Evolutionary conservation across 2,329 filamentous ascomycete species (phyloP).

Genomic region (Pestalotiopsis fici): DNA sequence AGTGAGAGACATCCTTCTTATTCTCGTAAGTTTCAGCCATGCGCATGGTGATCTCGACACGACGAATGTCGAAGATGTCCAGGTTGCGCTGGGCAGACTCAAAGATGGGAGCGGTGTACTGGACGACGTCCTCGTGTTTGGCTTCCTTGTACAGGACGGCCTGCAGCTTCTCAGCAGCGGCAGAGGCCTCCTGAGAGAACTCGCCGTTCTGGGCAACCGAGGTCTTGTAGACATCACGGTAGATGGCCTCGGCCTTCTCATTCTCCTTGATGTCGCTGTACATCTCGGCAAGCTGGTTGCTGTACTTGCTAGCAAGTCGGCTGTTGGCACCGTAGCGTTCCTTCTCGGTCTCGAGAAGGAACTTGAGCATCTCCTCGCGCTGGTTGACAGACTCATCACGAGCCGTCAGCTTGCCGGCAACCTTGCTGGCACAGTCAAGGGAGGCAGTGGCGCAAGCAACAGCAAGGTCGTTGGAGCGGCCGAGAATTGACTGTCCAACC

Average conservation of each 20-base stretch:
- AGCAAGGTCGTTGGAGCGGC: not conserved
- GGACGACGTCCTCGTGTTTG: slow-evolving; percentile 8
- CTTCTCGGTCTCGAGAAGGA: slow-evolving; percentile 17
- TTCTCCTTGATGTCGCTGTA: slow-evolving; percentile 16
- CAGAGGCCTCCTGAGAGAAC: not conserved
- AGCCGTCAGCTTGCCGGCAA: not conserved
- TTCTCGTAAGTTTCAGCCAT: not conserved
- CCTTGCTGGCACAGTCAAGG: slow-evolving; percentile 12
- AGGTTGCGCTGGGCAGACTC: slow-evolving; percentile 13
- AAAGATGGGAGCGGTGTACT: slow-evolving; percentile 17
- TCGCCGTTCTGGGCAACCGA: not conserved
- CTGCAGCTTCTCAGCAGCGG: not conserved
- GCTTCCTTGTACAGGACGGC: not conserved
- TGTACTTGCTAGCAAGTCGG: slow-evolving; percentile 16
- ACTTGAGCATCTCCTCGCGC: slow-evolving; percentile 18
- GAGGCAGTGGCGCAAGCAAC: not conserved
- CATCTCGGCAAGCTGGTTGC: slow-evolving; percentile 18
- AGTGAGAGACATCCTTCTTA: slow-evolving; percentile 17
- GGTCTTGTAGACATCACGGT: not conserved
- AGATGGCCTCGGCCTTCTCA: not conserved
- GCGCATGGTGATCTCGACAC: not conserved
- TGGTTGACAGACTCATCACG: not conserved
- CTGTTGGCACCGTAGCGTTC: slow-evolving; percentile 12
- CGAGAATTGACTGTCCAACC: not conserved
- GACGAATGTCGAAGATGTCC: not conserved